Percentiles rank a stretch among this genome's conserved stretches.
Evolutionary conservation across 768 basidiomycete genomes (phyloP).

Genomic region (Leccinum subgranulosum): DNA sequence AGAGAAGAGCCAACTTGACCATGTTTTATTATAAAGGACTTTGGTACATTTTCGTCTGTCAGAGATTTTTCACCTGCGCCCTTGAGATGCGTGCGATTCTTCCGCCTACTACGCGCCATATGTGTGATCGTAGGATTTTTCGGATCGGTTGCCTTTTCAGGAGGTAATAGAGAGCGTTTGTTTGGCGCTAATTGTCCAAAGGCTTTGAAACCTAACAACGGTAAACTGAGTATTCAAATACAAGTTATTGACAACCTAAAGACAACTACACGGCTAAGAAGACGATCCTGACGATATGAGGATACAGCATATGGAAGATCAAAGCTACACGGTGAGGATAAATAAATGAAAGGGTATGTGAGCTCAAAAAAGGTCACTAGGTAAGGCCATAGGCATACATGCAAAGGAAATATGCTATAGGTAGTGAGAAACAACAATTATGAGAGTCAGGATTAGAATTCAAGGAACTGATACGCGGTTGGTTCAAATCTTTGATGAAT

Average conservation of each 20-base stretch:
- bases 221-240: background rate
- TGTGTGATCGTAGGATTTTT: constrained; percentile 9
- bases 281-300: constrained; percentile 7
- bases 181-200: constrained; percentile 24
- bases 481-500: constrained; percentile 66
- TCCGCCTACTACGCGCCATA: constrained; percentile 73
- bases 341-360: constrained; percentile 8
- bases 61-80: constrained; percentile 38
- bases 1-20: constrained; percentile 88
- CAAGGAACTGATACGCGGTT: constrained; percentile 67
- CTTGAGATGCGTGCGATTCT: constrained; percentile 81
- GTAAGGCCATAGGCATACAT: background rate
- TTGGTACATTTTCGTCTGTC: constrained; percentile 52
- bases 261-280: constrained; percentile 7
- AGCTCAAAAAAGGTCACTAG: background rate
- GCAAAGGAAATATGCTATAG: constrained; percentile 28
- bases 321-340: constrained; percentile 26
- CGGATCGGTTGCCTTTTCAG: constrained; percentile 20
- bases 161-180: constrained; percentile 9
- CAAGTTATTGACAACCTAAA: constrained; percentile 7
- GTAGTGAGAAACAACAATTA: constrained; percentile 9
- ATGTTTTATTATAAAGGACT: constrained; percentile 96
- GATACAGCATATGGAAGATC: constrained; percentile 30
- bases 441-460: constrained; percentile 51
- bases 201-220: background rate